A percentile compares a stretch with the other conserved stretches of the same genome.
phyloP scores from a whole-genome alignment of 2,329 filamentous ascomycete species.

The Pestalotiopsis sp. region DNA sequence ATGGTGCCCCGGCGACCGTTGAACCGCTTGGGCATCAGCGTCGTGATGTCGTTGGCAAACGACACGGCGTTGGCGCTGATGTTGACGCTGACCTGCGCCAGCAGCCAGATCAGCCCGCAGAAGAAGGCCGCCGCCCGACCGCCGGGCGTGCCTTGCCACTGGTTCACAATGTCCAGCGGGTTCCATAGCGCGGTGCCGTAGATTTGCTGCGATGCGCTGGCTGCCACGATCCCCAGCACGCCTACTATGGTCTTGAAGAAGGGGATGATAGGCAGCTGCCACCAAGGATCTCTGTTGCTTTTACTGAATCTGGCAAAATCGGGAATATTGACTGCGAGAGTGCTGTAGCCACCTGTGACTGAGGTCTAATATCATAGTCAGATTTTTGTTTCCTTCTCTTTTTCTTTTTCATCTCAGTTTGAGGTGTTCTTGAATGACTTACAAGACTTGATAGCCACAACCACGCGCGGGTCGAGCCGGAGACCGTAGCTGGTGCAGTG shows the following conservation, averaged over 20 bases:
- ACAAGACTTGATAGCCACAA: conserved; percentile 28
- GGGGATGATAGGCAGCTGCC: conserved; percentile 47
- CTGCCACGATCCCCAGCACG: conserved; percentile 48
- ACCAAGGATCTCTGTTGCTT: conserved; percentile 43
- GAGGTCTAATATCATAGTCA: conserved; percentile 16
- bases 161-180: conserved; percentile 45
- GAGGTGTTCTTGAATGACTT: not conserved
- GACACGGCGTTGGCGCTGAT: conserved; percentile 29
- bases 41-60: conserved; percentile 31
- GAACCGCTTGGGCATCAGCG: conserved; percentile 29
- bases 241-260: conserved; percentile 47
- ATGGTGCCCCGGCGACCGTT: conserved; percentile 32
- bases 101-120: conserved; percentile 34
- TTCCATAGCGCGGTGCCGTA: conserved; percentile 49
- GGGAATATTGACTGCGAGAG: conserved; percentile 51
- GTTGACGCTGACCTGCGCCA: conserved; percentile 35
- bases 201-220: conserved; percentile 42
- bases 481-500: conserved; percentile 42
- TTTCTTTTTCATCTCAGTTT: not conserved
- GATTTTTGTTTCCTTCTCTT: not conserved
- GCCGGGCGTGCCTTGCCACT: conserved; percentile 33
- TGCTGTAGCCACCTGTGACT: conserved; percentile 49
- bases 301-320: conserved; percentile 36
- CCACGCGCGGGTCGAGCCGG: conserved; percentile 29
- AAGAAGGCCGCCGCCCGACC: conserved; percentile 33